These are phyloP conservation scores for Ceratocystis alfenasii DNA, from an alignment of 2,329 filamentous ascomycete species.

Conservation along the genomic window DNA sequence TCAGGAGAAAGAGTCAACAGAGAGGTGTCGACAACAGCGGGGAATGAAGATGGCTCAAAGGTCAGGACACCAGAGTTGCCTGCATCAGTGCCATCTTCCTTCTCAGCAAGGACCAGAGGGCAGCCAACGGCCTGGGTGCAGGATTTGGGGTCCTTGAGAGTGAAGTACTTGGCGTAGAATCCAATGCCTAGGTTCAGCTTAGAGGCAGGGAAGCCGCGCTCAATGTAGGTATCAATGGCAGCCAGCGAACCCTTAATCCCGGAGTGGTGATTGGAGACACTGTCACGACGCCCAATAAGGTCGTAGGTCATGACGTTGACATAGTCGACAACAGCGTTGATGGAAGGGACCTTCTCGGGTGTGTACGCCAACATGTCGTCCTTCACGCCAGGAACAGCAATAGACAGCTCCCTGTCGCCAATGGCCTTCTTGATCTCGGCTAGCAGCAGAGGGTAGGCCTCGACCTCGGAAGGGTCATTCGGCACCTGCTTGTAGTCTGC, in stretches of 20 bases:
- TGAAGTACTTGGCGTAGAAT: slow-evolving; percentile 57
- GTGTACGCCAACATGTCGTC: slow-evolving; percentile 59
- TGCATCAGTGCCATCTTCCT: neutral
- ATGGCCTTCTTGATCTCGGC: slow-evolving; percentile 28
- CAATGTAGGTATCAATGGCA: slow-evolving; percentile 48
- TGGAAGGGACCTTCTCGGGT: slow-evolving; percentile 42
- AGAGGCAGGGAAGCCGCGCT: slow-evolving; percentile 37
- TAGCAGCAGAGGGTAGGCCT: too few species aligned
- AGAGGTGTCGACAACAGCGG: neutral
- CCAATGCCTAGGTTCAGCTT: slow-evolving; percentile 52
- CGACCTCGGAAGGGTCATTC: too few species aligned
- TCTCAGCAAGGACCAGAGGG: slow-evolving; percentile 41
- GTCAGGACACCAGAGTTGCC: neutral
- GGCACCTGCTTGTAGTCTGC: too few species aligned
- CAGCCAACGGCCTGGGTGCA: slow-evolving; percentile 40
- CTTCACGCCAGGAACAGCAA: slow-evolving; percentile 53
- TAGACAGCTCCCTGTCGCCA: slow-evolving; percentile 46
- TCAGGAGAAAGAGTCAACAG: too few species aligned
- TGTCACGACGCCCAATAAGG: slow-evolving; percentile 57
- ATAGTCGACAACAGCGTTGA: slow-evolving; percentile 50
- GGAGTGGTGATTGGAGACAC: slow-evolving; percentile 50
- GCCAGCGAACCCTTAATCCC: slow-evolving; percentile 44
- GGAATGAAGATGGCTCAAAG: neutral
- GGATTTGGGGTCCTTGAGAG: slow-evolving; percentile 33
- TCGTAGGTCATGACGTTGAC: slow-evolving; percentile 61